These are phyloP conservation scores for Fraxinus sp. DNA, from an alignment of 305 asterid species.

Conservation along the genomic window DNA sequence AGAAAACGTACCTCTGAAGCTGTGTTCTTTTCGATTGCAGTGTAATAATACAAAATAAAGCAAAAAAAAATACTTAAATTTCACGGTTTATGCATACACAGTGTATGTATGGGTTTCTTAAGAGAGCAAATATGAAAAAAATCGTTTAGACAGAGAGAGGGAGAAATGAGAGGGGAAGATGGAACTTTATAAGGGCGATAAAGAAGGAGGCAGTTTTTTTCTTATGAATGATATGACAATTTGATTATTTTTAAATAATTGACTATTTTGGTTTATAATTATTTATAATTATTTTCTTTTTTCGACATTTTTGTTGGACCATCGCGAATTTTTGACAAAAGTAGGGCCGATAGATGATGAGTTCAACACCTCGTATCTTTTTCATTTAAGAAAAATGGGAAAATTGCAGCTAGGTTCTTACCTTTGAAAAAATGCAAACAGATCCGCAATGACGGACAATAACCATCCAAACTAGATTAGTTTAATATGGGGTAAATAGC, in stretches of 20 bases:
- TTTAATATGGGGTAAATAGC: background rate
- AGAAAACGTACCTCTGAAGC: constrained; percentile 62
- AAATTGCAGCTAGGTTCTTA: background rate
- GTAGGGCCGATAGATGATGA: constrained; percentile 1
- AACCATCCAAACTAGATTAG: background rate
- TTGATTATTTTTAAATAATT: background rate
- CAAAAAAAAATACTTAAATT: constrained; percentile 27
- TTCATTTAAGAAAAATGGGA: background rate
- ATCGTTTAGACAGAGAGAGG: constrained; percentile 27
- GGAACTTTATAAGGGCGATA: constrained; percentile 24
- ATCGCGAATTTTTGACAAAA: background rate
- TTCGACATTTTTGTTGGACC: background rate
- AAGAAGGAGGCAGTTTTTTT: constrained; percentile 4
- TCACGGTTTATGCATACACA: constrained; percentile 19
- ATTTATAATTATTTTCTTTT: background rate
- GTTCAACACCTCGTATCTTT: background rate
- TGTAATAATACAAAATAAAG: constrained; percentile 31
- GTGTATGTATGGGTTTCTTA: constrained; percentile 20
- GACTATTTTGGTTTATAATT: background rate
- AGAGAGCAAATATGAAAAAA: constrained; percentile 31
- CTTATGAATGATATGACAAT: background rate
- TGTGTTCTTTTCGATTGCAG: constrained; percentile 40
- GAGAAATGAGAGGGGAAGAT: constrained; percentile 17
- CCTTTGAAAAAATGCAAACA: background rate
- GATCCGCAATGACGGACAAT: background rate